Percentiles rank a stretch among this genome's conserved stretches.
Evolutionary conservation across 2,329 filamentous ascomycete species (phyloP).

Genomic region (Setomelanomma holmii): DNA sequence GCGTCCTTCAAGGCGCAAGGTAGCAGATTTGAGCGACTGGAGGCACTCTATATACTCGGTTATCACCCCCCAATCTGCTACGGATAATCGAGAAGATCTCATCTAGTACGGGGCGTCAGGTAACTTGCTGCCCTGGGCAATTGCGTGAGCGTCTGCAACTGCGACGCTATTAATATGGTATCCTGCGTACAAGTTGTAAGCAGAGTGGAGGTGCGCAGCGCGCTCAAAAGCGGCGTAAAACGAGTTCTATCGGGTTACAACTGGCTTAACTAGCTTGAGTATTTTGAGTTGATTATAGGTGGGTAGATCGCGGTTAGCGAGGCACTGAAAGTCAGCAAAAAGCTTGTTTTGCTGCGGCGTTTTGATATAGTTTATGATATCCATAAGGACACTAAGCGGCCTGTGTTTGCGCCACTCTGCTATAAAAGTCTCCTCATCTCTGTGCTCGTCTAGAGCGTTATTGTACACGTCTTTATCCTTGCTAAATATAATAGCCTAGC

Average conservation of each 20-base stretch:
- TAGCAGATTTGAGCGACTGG: neutral
- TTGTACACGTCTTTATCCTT: slow-evolving; percentile 3
- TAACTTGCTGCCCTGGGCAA: neutral
- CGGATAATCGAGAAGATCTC: neutral
- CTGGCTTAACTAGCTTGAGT: neutral
- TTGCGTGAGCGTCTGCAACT: neutral
- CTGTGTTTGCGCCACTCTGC: slow-evolving; percentile 3
- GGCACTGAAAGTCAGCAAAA: neutral
- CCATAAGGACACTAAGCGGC: neutral
- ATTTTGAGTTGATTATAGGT: neutral
- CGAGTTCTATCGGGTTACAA: too few species aligned
- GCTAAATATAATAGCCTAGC: neutral
- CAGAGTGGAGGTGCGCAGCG: neutral
- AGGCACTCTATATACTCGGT: slow-evolving; percentile 4
- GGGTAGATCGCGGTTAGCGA: neutral
- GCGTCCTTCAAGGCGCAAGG: neutral
- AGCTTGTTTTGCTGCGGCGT: slow-evolving; percentile 6
- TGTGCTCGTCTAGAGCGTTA: neutral
- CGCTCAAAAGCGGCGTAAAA: neutral
- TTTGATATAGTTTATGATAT: slow-evolving; percentile 5
- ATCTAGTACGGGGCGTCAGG: neutral
- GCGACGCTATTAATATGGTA: neutral
- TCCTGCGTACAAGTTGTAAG: neutral
- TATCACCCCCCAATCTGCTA: slow-evolving; percentile 1
- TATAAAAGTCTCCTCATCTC: neutral